A percentile compares a stretch with the other conserved stretches of the same genome.
phyloP scores from a whole-genome alignment of 176 grass and related monocot species.

The Oryza meridionalis region DNA sequence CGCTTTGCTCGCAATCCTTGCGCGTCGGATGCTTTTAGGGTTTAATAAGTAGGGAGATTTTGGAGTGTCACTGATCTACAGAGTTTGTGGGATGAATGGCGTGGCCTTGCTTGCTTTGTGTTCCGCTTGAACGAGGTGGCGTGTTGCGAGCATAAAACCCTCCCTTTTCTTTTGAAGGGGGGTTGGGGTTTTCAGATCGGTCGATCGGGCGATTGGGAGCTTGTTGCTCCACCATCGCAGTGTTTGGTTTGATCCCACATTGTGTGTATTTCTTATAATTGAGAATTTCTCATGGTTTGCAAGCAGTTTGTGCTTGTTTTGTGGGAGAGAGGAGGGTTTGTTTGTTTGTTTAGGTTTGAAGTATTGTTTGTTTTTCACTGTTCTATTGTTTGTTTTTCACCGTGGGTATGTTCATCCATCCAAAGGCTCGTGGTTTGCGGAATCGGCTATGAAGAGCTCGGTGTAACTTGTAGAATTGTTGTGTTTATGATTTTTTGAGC shows the following conservation, averaged over 20 bases:
- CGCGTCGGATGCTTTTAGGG: not conserved
- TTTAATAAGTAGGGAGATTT: not conserved
- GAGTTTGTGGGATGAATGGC: no score
- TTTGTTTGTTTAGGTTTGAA: not conserved
- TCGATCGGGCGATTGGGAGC: not conserved
- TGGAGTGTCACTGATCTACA: not conserved
- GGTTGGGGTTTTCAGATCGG: not conserved
- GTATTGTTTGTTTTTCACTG: not conserved
- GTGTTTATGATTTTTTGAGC: not conserved
- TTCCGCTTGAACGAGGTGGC: not conserved
- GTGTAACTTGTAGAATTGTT: not conserved
- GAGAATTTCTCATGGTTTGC: not conserved
- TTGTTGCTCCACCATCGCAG: not conserved
- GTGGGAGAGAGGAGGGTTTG: not conserved
- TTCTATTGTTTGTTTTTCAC: not conserved
- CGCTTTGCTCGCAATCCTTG: not conserved
- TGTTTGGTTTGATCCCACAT: not conserved
- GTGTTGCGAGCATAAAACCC: not conserved
- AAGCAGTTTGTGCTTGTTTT: not conserved
- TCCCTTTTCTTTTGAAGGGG: not conserved
- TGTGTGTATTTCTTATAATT: not conserved
- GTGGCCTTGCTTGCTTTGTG: slow-evolving; percentile 7
- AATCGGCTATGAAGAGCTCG: not conserved
- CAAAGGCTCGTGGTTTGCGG: not conserved
- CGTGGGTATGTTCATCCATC: not conserved